These are phyloP conservation scores for Lyophyllum semitale DNA, from an alignment of 768 basidiomycete species.

Conservation along the genomic window DNA sequence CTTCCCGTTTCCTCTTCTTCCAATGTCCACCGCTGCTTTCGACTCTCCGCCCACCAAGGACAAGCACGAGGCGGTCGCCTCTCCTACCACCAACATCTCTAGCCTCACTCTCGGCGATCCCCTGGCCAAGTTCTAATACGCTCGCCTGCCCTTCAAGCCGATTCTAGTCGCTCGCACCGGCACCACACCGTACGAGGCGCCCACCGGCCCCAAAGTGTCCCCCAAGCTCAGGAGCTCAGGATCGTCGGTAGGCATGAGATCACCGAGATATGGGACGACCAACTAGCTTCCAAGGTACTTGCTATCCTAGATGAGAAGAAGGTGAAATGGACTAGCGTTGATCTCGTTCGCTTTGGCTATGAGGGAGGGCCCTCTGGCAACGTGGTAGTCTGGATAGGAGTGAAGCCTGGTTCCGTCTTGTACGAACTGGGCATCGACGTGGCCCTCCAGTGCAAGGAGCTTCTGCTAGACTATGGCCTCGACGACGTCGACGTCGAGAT, in stretches of 20 bases:
- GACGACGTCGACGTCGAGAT: slow-evolving; percentile 33
- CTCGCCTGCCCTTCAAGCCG: slow-evolving; percentile 3
- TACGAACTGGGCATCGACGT: slow-evolving; percentile 24
- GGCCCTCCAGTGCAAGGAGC: slow-evolving; percentile 20
- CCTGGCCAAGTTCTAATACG: not conserved
- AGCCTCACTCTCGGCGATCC: no score
- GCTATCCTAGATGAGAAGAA: slow-evolving; percentile 3
- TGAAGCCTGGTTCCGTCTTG: slow-evolving; percentile 31
- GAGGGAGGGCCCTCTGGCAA: slow-evolving; percentile 14
- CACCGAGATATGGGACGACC: slow-evolving; percentile 5
- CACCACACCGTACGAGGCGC: not conserved
- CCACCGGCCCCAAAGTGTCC: slow-evolving; percentile 3
- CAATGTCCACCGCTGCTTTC: no score
- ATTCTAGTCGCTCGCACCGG: slow-evolving; percentile 4
- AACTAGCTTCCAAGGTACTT: slow-evolving; percentile 5
- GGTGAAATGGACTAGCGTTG: slow-evolving; percentile 29
- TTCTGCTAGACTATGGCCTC: slow-evolving; percentile 25
- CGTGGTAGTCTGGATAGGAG: slow-evolving; percentile 34
- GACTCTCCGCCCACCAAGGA: no score
- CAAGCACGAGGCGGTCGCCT: no score
- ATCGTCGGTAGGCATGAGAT: not conserved
- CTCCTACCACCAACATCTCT: no score
- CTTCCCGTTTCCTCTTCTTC: no score
- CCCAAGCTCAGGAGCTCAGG: no score
- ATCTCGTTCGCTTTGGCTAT: slow-evolving; percentile 27